Evolutionary conservation across 2,329 filamentous ascomycete genomes (phyloP), one percentile per base, ranked within the genome.

Genomic region (Trichoderma citrinoviride): DNA sequence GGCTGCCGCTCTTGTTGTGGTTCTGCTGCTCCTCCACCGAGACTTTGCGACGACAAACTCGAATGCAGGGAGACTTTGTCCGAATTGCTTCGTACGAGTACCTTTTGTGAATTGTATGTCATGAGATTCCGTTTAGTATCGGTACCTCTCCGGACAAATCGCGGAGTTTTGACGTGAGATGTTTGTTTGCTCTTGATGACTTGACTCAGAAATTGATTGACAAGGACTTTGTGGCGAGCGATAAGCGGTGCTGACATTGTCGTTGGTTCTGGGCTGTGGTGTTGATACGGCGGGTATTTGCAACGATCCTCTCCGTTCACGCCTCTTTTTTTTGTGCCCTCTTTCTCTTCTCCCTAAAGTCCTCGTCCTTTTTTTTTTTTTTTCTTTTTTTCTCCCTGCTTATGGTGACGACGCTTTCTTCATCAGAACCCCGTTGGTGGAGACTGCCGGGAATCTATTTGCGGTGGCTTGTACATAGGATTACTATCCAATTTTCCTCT

Each of bases 361-460:
- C 17, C 47, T 43, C 27, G 29, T 21, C 14, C 12, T 5, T 5
- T 14, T 12, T 15, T 37, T 37, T 37, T 37, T 4, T 5, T 14
- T 37, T 4, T 21, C 14, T 4, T 5, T 5, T 14, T 12, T 15
- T 37, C n/a, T n/a, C n/a, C 14, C 37, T 53, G 58, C 58, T 52
- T 33, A 52, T 23, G 58, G 25, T 53, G 58, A 61, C 37, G 47
- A 53, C 60, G n/a, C 49, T 23, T 52, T 41, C 27, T 43, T 25
- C 29, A 37, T 3, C 10, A 33, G 60, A 54, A 46, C n/a, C 19
- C 19, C 21, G 37, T 43, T 19, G 40, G 60, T 62, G 60, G 60
- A 54, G 60, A 62, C 60, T n/a, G 27, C 49, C 29, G 37, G 49
- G 37, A 21, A 62, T 62, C 47, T 53, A 62, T 54, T 53, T 54